These are phyloP conservation scores for Glebionis coronaria DNA, from an alignment of 129 eudicot species.

Conservation along the genomic window DNA sequence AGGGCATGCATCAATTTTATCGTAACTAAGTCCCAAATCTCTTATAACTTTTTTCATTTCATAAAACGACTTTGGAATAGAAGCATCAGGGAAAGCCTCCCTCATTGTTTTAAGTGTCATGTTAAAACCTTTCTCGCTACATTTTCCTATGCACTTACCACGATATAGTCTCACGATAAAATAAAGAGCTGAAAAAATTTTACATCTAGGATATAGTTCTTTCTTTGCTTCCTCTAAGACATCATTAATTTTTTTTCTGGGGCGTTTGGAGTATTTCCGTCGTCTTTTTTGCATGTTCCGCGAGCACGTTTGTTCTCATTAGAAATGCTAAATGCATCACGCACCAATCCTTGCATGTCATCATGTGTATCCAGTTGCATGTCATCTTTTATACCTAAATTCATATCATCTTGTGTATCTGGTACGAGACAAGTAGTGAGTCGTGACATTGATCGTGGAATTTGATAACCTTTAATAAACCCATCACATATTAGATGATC, in stretches of 20 bases:
- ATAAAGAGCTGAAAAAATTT: conserved; percentile 10
- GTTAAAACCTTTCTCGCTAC: not conserved
- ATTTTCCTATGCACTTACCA: conserved; percentile 4
- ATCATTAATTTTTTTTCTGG: conserved; percentile 6
- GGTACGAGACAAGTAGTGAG: not conserved
- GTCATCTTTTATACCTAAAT: not conserved
- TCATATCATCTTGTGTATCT: not conserved
- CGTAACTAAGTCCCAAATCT: not conserved
- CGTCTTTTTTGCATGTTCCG: not conserved
- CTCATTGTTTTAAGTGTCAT: not conserved
- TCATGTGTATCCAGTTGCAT: not conserved
- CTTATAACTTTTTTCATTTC: not conserved
- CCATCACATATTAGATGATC: conserved; percentile 1
- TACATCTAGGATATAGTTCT: conserved; percentile 30
- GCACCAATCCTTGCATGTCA: conserved; percentile 14
- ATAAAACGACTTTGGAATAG: not conserved
- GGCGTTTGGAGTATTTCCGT: not conserved
- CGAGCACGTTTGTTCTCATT: not conserved
- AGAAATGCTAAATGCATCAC: not conserved
- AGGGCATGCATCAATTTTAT: conserved; percentile 1
- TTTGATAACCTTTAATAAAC: conserved; percentile 1
- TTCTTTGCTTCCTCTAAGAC: conserved; percentile 20
- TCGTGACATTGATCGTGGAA: not conserved
- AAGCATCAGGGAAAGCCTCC: not conserved
- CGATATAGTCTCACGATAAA: conserved; percentile 8